Conservation (phyloP, 192 early-diverging fungal genomes). For the Phycomyces nitens region DNA sequence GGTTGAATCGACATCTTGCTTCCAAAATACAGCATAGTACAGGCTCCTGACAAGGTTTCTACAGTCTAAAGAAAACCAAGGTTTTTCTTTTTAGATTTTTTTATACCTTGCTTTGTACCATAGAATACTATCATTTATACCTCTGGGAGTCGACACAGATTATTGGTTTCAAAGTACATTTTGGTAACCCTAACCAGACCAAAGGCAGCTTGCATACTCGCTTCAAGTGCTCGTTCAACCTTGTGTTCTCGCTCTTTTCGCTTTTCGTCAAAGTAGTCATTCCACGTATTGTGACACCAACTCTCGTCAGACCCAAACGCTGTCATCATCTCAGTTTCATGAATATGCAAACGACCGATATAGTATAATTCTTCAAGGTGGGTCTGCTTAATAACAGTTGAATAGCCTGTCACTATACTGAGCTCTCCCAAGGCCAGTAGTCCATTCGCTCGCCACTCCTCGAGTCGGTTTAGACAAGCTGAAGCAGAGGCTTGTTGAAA, state of each 20-base stretch:
- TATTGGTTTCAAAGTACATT: not conserved
- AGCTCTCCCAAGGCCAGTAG: not conserved
- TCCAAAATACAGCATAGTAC: constrained; percentile 13
- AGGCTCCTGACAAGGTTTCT: not conserved
- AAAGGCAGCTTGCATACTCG: constrained; percentile 6
- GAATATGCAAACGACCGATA: not conserved
- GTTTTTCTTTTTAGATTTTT: not conserved
- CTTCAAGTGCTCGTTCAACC: not conserved
- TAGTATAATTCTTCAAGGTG: not conserved
- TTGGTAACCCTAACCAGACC: not conserved
- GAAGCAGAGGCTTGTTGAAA: not conserved
- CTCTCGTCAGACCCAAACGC: not conserved
- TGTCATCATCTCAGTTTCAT: not conserved
- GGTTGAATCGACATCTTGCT: not conserved
- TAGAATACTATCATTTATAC: not conserved
- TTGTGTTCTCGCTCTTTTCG: not conserved
- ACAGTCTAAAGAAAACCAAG: not conserved
- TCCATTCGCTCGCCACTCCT: not conserved
- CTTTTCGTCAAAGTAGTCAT: not conserved
- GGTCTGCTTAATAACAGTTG: not conserved
- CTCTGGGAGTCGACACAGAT: constrained; percentile 4
- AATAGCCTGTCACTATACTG: not conserved
- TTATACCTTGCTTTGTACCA: not conserved
- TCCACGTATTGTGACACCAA: not conserved
- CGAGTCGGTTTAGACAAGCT: not conserved